Percentiles rank a stretch among this genome's conserved stretches.
Conservation (phyloP, 768 basidiomycete genomes). For the Xanthoconium purpureum region DNA sequence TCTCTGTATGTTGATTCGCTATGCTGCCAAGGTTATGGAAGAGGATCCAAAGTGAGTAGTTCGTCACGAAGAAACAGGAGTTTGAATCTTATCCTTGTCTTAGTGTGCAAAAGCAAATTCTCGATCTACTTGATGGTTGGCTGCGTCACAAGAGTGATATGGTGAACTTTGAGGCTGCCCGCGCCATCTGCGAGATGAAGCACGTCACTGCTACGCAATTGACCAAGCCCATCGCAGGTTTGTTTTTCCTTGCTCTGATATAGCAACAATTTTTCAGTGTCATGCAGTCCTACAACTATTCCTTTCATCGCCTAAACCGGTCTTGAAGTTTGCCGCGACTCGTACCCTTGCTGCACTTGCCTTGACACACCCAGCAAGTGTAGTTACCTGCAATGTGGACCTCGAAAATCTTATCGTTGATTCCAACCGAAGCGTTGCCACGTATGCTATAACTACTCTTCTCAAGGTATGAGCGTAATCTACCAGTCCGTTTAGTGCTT, state of each 20-base stretch:
- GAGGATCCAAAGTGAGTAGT: slow-evolving; percentile 91
- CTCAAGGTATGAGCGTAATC: slow-evolving; percentile 64
- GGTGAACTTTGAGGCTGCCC: slow-evolving; percentile 98
- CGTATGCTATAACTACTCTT: slow-evolving; percentile 96
- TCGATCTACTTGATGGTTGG: slow-evolving; percentile 92
- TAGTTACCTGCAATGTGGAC: slow-evolving; percentile 92
- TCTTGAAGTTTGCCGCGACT: slow-evolving; percentile 95
- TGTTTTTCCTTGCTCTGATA: slow-evolving; percentile 20
- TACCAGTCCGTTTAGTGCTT: neutral
- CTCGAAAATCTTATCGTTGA: slow-evolving; percentile 96
- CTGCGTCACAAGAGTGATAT: slow-evolving; percentile 98
- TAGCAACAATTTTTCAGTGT: slow-evolving; percentile 6
- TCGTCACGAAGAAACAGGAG: neutral
- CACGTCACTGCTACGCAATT: slow-evolving; percentile 74
- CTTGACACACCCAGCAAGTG: slow-evolving; percentile 78
- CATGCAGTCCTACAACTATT: slow-evolving; percentile 85
- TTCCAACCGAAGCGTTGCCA: slow-evolving; percentile 92
- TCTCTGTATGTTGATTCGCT: slow-evolving; percentile 96
- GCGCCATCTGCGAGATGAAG: slow-evolving; percentile 96
- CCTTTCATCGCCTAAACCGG: slow-evolving; percentile 91
- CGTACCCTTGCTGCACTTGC: slow-evolving; percentile 91
- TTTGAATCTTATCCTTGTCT: neutral
- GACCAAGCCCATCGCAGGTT: slow-evolving; percentile 85
- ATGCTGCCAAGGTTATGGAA: slow-evolving; percentile 98
- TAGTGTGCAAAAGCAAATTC: slow-evolving; percentile 89